Conservation (phyloP, 73 alveolate species). For the Paramecium pentaurelia region DNA sequence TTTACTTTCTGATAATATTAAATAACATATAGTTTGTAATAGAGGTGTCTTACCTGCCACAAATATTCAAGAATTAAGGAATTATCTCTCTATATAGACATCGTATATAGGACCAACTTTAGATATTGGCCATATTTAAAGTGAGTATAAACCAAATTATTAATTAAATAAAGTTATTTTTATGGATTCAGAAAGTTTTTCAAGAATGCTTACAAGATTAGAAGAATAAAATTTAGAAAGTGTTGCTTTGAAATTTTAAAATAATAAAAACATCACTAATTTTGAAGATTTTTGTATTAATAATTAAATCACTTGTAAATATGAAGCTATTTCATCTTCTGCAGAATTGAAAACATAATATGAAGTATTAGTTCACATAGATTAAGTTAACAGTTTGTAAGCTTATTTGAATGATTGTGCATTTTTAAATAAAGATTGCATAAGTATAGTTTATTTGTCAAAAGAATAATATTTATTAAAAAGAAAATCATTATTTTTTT, state of each 20-base stretch:
- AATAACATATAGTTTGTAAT: conserved; percentile 10
- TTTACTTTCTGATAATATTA: not conserved
- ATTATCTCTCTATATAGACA: not conserved
- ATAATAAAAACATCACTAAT: not conserved
- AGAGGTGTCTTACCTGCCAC: not conserved
- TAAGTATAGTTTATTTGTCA: not conserved
- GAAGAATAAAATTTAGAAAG: not conserved
- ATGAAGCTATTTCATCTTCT: not conserved
- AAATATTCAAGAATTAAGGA: not conserved
- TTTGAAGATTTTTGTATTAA: conserved; percentile 31
- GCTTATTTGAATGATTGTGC: conserved; percentile 49
- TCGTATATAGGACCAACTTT: not conserved
- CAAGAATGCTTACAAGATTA: not conserved
- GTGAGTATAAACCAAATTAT: conserved; percentile 11
- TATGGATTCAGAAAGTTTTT: conserved; percentile 8
- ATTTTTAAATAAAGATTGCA: not conserved
- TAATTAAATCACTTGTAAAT: not conserved
- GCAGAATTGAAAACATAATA: not conserved
- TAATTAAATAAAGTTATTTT: conserved; percentile 10
- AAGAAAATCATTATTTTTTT: conserved; percentile 1
- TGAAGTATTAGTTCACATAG: conserved; percentile 13
- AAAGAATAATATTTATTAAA: conserved; percentile 5
- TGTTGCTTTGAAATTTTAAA: not conserved
- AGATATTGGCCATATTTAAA: not conserved
- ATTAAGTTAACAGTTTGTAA: not conserved